A percentile compares a stretch with the other conserved stretches of the same genome.
phyloP scores from a whole-genome alignment of 2,329 filamentous ascomycete genomes.

The Onygenales sp. region DNA sequence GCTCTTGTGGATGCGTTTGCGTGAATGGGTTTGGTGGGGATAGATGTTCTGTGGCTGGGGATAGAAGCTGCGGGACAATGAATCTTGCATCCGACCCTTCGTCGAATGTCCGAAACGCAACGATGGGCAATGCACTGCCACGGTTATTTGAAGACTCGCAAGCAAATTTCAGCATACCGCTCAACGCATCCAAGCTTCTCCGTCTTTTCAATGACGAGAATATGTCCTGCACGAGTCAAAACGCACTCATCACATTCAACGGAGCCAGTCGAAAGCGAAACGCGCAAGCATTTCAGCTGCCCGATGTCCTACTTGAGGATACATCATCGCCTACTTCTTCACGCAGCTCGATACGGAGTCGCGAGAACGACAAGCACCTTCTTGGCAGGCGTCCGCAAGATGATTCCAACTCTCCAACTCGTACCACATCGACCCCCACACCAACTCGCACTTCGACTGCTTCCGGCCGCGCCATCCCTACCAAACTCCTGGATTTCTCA shows the following conservation, averaged over 20 bases:
- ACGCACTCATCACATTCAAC: slow-evolving; percentile 78
- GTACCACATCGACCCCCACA: slow-evolving; percentile 12
- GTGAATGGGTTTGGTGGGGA: slow-evolving; percentile 72
- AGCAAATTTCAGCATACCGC: slow-evolving; percentile 63
- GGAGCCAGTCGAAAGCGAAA: slow-evolving; percentile 33
- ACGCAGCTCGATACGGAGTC: not conserved
- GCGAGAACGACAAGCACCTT: not conserved
- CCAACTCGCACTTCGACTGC: slow-evolving; percentile 20
- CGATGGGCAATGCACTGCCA: slow-evolving; percentile 69
- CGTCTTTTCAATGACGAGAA: slow-evolving; percentile 65
- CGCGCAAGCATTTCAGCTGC: not conserved
- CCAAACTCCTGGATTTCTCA: slow-evolving; percentile 17
- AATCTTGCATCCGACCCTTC: slow-evolving; percentile 31
- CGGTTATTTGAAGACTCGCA: slow-evolving; percentile 58
- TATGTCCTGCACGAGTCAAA: slow-evolving; percentile 74
- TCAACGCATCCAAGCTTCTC: slow-evolving; percentile 61
- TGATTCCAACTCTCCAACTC: slow-evolving; percentile 2
- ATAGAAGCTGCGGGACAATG: slow-evolving; percentile 47
- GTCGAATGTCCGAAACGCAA: slow-evolving; percentile 52
- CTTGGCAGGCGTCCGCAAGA: not conserved
- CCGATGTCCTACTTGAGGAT: not conserved
- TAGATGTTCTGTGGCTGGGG: slow-evolving; percentile 43
- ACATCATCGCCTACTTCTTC: not conserved
- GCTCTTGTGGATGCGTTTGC: slow-evolving; percentile 76
- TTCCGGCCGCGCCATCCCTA: slow-evolving; percentile 2